Conservation (phyloP, 257 asterid genomes). For the Solanum chmielewskii region DNA sequence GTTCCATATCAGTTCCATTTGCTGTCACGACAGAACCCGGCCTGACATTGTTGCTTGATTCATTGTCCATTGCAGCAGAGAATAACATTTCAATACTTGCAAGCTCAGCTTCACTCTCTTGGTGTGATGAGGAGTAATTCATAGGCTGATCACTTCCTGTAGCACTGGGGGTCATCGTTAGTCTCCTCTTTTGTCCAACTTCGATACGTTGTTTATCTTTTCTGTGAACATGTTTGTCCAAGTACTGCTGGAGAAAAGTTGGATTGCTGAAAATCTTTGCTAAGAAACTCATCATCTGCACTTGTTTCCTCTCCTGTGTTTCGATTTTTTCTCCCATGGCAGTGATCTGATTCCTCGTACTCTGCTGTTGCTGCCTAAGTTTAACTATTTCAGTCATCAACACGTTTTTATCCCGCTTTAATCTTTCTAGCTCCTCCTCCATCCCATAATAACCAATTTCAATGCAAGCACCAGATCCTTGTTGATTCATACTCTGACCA, state of each 20-base stretch:
- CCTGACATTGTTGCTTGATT: constrained; percentile 20
- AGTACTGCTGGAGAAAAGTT: constrained; percentile 34
- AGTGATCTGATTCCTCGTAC: constrained; percentile 32
- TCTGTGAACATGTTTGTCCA: constrained; percentile 12
- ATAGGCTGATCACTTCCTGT: constrained; percentile 1
- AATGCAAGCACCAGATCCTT: constrained; percentile 35
- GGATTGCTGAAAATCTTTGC: constrained; percentile 62
- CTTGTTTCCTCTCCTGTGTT: constrained; percentile 53
- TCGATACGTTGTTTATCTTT: constrained; percentile 22
- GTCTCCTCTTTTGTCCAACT: constrained; percentile 73
- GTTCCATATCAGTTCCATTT: constrained; percentile 10
- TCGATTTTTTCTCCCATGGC: constrained; percentile 51
- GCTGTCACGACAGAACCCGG: constrained; percentile 1
- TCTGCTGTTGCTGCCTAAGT: constrained; percentile 64
- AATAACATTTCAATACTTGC: constrained; percentile 26
- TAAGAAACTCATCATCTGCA: constrained; percentile 50
- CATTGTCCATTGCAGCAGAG: constrained; percentile 32
- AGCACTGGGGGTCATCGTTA: constrained; percentile 44
- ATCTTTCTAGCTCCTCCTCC: constrained; percentile 69
- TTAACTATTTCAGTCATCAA: constrained; percentile 55
- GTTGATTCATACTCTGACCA: constrained; percentile 20
- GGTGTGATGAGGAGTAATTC: neutral
- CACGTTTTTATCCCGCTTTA: constrained; percentile 40
- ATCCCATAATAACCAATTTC: constrained; percentile 54
- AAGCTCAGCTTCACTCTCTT: constrained; percentile 18